These are phyloP conservation scores for Prunus yedoensis DNA, from an alignment of 331 rosid genomes.

Conservation along the genomic window DNA sequence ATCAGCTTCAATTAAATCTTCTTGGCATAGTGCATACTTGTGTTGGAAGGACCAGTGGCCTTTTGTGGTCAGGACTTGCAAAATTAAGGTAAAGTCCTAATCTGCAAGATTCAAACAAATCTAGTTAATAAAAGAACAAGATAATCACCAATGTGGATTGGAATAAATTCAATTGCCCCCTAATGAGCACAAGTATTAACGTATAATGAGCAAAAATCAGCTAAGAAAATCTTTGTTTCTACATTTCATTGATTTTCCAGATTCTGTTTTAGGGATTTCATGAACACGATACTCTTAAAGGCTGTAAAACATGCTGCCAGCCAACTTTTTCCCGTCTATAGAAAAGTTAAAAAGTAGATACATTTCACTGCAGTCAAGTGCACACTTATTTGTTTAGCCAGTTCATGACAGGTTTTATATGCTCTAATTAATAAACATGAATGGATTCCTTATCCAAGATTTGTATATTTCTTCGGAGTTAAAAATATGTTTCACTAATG, in stretches of 20 bases:
- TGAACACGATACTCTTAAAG: not conserved
- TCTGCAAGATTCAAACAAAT: constrained; percentile 28
- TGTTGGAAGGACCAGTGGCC: constrained; percentile 18
- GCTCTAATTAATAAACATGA: not conserved
- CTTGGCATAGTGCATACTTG: constrained; percentile 31
- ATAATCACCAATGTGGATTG: not conserved
- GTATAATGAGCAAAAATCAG: too few species aligned
- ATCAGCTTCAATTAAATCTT: constrained; percentile 3
- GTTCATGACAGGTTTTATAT: not conserved
- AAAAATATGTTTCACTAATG: too few species aligned
- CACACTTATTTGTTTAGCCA: too few species aligned
- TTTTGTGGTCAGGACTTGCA: constrained; percentile 18
- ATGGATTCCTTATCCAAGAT: too few species aligned
- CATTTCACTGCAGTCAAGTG: not conserved
- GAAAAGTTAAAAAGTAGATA: not conserved
- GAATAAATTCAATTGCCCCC: not conserved
- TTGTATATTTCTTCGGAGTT: too few species aligned
- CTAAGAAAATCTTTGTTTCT: too few species aligned
- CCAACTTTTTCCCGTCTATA: not conserved
- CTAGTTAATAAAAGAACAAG: constrained; percentile 20
- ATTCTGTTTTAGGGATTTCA: not conserved
- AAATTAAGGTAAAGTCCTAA: constrained; percentile 21
- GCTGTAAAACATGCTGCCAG: not conserved
- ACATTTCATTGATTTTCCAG: not conserved
- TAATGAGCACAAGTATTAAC: not conserved